Base-by-base conservation (phyloP, 1,284 basidiomycete genomes). In the Melanopsichium pennsylvanicum region DNA sequence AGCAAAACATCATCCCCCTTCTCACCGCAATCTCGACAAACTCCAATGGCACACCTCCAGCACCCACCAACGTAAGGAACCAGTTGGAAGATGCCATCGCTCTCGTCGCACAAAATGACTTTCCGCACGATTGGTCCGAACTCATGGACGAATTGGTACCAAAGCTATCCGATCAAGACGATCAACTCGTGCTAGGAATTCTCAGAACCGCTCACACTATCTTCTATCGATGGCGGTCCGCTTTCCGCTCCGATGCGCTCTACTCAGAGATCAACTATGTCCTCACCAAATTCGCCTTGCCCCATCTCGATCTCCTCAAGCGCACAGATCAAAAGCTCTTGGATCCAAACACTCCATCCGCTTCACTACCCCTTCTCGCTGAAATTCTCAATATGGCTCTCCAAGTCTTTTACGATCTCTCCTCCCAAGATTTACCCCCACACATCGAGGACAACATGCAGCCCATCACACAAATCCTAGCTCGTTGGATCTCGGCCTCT, bases 171-270 rank as follows among this genome's bases (percentile, higher is more conserved):
- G 90, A 12, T 82, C 85, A 9, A 86, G 88, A 97, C 78, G 93
- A 91, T 81, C 88, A 89, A 66, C 82, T 92, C 72, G 95, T 97
- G 80, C 85, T 93, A 32, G 91, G 90, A 48, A 90, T 98, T 8
- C 86, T 99, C 31, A 88, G 95, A 74, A 94, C 94, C 0, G 92
- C 93, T 0, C 95, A 97, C 82, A 93, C 92, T 34, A 97, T 98
- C 76, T 97, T 97, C 84, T 87, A 88, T 48, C 87, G 88, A 67
- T 98, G 95, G 95, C 87, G 95, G 48, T 88, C 92, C 5, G 90
- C 90, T 74, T 91, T 94, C 75, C 88, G 93, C 52, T 90, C 91
- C 6, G 89, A 99, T 83, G 82, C 85, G 35, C 88, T 99, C 43
- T 98, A 90, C 84, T 86, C 88, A 3, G 90, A 91, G 77, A 97